These are phyloP conservation scores for Urtica urens DNA, from an alignment of 306 rosid species.

Conservation along the genomic window DNA sequence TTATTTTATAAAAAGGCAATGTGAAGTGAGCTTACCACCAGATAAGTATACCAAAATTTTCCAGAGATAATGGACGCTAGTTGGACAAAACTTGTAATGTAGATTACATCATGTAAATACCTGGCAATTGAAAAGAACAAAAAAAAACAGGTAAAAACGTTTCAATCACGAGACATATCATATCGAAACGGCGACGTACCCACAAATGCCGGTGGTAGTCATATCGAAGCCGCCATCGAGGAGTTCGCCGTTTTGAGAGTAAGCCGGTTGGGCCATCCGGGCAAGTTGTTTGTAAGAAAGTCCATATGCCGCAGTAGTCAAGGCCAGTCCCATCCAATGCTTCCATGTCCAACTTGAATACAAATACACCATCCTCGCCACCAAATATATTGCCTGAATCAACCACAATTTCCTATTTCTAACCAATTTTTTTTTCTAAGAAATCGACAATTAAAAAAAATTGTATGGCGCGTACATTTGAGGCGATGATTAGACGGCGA, in stretches of 20 bases:
- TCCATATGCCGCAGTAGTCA: conserved; percentile 48
- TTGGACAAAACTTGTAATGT: conserved; percentile 94
- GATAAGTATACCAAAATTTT: conserved; percentile 75
- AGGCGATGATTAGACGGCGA: conserved; percentile 53
- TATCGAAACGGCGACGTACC: conserved; percentile 33
- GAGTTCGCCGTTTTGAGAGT: conserved; percentile 68
- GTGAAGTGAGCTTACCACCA: conserved; percentile 49
- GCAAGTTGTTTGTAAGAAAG: conserved; percentile 63
- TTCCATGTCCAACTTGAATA: conserved; percentile 71
- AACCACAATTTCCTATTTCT: conserved; percentile 1
- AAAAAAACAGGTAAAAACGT: background rate
- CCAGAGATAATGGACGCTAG: conserved; percentile 80
- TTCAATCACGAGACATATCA: background rate
- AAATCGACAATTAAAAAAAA: background rate
- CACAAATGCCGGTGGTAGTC: conserved; percentile 83
- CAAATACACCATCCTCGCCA: conserved; percentile 49
- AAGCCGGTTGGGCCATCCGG: conserved; percentile 58
- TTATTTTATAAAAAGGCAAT: conserved; percentile 7
- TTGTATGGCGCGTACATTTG: conserved; percentile 39
- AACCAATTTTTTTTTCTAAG: background rate
- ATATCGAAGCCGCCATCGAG: conserved; percentile 95
- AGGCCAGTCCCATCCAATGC: conserved; percentile 59
- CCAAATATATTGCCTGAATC: conserved; percentile 44
- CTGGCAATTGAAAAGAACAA: conserved; percentile 28
- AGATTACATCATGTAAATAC: conserved; percentile 78